Evolutionary conservation across 116 monocot genomes (phyloP), one percentile per base, ranked within the genome.

Genomic region (Cymodocea nodosa): DNA sequence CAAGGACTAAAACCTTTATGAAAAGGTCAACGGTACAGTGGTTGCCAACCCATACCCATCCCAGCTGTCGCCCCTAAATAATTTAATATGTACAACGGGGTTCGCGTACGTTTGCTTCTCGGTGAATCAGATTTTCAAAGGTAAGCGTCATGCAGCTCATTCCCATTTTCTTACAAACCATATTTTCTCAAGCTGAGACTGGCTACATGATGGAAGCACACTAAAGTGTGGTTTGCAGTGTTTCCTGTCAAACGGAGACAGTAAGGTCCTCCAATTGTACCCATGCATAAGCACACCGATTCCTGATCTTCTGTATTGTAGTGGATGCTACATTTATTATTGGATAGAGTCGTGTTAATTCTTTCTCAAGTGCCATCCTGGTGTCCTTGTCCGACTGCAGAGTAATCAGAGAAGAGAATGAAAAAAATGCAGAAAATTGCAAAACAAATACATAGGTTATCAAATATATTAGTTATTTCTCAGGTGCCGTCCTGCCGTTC

Each of bases 261-360:
- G 65, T 14, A 35, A 94, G 78, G 16, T 94, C 84, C 36, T 73
- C 55, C 10, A 94, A 75, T 23, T 74, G 78, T 35, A 87, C 85
- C 90, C 94, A 90, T 6, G 77, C 87, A 73, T 79, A 90, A 25
- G 80, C 81, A 73, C 95, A 87, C 19, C 82, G 78, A 59, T 87
- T 85, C 37, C 87, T 59, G 56, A 87, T 76, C 68, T 76, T 83
- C 68, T 78, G 81, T 17, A 90, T 78, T 56, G 75, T 79, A 2
- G 62, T 61, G 35, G 76, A 58, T 59, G 91, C 91, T 44, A 63
- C 63, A 60, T 73, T 69, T 48, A 81, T 79, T 0, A 65, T 30
- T 64, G 75, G 77, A 18, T 61, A 48, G 30, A 83, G 25, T 59
- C 40, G 50, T 11, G 64, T 62, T 35, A 87, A 69, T 67, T 95